Percentiles rank a stretch among this genome's conserved stretches.
phyloP scores from a whole-genome alignment of 2,329 filamentous ascomycete genomes.

The Thyridium curvatum region DNA sequence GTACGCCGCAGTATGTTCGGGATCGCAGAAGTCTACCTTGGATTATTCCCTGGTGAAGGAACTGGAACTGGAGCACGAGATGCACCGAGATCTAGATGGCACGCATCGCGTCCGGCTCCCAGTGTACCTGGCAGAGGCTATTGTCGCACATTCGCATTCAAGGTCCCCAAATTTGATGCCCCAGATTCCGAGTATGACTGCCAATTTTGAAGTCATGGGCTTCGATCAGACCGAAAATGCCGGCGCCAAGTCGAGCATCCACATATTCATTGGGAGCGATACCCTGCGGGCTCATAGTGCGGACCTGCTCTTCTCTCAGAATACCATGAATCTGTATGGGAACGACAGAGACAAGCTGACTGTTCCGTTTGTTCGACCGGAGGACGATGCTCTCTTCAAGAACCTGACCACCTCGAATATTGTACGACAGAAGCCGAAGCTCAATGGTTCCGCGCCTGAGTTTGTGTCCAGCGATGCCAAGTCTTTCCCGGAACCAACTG shows the following conservation, averaged over 20 bases:
- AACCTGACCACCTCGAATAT: conserved; percentile 60
- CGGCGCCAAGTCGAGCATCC: conserved; percentile 58
- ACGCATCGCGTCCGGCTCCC: conserved; percentile 66
- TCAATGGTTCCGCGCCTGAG: conserved; percentile 46
- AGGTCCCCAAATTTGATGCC: conserved; percentile 66
- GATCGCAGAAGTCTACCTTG: conserved; percentile 82
- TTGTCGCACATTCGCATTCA: conserved; percentile 69
- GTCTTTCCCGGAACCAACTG: conserved; percentile 23
- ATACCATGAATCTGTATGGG: conserved; percentile 80
- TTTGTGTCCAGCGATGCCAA: conserved; percentile 28
- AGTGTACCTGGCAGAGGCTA: conserved; percentile 86
- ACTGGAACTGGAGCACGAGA: conserved; percentile 61
- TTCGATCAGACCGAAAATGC: conserved; percentile 42
- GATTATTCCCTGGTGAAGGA: conserved; percentile 69
- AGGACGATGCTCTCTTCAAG: conserved; percentile 77
- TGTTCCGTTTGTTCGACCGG: conserved; percentile 86
- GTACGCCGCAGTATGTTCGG: conserved; percentile 88
- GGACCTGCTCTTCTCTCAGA: conserved; percentile 87
- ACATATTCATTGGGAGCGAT: conserved; percentile 87
- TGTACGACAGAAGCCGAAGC: conserved; percentile 47
- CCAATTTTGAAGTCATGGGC: conserved; percentile 70
- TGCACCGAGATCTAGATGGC: conserved; percentile 61
- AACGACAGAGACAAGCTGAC: conserved; percentile 82
- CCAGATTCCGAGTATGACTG: conserved; percentile 74
- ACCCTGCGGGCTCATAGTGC: conserved; percentile 79